Conservation (phyloP, 2,329 filamentous ascomycete species). For the Celoporthe dispersa region DNA sequence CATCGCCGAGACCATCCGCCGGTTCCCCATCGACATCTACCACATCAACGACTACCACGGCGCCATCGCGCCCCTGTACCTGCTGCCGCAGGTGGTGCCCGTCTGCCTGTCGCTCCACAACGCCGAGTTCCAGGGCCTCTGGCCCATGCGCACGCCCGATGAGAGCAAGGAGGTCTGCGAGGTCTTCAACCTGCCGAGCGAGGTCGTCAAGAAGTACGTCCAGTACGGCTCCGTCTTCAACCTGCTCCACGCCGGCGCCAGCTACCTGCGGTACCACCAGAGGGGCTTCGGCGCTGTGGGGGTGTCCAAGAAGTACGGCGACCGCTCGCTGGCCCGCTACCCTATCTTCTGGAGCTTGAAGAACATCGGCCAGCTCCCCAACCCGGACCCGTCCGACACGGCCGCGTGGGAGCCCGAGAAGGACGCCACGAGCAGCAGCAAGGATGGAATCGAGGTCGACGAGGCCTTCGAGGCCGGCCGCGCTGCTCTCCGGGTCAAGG, state of each 20-base stretch:
- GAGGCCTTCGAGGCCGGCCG: conserved; percentile 58
- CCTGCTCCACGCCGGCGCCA: conserved; percentile 64
- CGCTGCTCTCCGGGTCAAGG: conserved; percentile 59
- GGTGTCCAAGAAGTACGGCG: conserved; percentile 70
- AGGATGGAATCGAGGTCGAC: conserved; percentile 57
- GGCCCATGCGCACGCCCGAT: conserved; percentile 66
- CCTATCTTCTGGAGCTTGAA: conserved; percentile 71
- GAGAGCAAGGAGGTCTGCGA: conserved; percentile 66
- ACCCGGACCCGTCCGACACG: conserved; percentile 67
- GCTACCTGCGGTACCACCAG: conserved; percentile 66
- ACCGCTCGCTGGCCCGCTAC: conserved; percentile 67
- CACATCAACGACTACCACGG: conserved; percentile 45
- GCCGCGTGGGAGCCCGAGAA: conserved; percentile 60
- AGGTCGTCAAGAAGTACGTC: conserved; percentile 62
- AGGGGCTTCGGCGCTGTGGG: conserved; percentile 68
- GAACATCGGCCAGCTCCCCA: conserved; percentile 65
- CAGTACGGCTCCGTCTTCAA: conserved; percentile 72
- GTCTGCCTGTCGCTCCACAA: conserved; percentile 69
- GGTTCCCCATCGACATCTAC: conserved; percentile 55
- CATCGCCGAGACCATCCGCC: conserved; percentile 65
- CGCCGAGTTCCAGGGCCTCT: conserved; percentile 69
- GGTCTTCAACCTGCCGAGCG: conserved; percentile 63
- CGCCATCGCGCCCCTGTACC: conserved; percentile 61
- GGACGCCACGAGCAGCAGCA: conserved; percentile 49
- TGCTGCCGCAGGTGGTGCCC: conserved; percentile 65